Conservation (phyloP, 768 basidiomycete species). For the Chalciporus sphaerocephalus region DNA sequence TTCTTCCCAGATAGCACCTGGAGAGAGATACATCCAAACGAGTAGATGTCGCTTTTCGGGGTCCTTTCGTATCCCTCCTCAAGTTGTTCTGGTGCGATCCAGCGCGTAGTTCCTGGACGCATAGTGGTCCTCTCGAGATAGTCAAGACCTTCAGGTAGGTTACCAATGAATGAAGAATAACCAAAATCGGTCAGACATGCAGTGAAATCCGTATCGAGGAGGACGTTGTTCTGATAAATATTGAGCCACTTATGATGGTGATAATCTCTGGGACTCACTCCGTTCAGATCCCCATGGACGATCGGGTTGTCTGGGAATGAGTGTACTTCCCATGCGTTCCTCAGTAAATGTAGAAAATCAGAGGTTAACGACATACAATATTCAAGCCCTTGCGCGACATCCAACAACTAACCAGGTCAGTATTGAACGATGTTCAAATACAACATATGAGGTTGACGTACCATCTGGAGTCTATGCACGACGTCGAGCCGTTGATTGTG, state of each 20-base stretch:
- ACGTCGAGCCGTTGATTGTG: not conserved
- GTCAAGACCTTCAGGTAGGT: not conserved
- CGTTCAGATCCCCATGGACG: conserved; percentile 7
- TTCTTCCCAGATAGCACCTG: conserved; percentile 7
- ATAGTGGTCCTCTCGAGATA: conserved; percentile 21
- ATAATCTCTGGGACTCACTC: not conserved
- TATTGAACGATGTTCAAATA: not conserved
- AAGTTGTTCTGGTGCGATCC: too few relatives aligned
- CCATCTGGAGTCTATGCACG: conserved; percentile 3
- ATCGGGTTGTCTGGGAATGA: not conserved
- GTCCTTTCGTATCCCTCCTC: not conserved
- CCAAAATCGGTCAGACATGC: conserved; percentile 44
- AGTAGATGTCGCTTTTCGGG: conserved; percentile 13
- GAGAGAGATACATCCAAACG: conserved; percentile 27
- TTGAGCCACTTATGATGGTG: not conserved
- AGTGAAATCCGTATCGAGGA: conserved; percentile 19
- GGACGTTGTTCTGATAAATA: conserved; percentile 9
- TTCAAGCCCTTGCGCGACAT: conserved; percentile 4
- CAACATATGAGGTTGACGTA: not conserved
- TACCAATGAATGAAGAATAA: conserved; percentile 20
- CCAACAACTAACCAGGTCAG: conserved; percentile 3
- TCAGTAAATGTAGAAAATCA: not conserved
- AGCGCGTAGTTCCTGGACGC: conserved; percentile 36
- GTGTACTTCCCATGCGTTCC: conserved; percentile 1
- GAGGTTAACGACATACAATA: conserved; percentile 1